Evolutionary conservation across 176 grass and related monocot species (phyloP), one percentile per base, ranked within the genome.

Genomic region (Aegilops longissima): DNA sequence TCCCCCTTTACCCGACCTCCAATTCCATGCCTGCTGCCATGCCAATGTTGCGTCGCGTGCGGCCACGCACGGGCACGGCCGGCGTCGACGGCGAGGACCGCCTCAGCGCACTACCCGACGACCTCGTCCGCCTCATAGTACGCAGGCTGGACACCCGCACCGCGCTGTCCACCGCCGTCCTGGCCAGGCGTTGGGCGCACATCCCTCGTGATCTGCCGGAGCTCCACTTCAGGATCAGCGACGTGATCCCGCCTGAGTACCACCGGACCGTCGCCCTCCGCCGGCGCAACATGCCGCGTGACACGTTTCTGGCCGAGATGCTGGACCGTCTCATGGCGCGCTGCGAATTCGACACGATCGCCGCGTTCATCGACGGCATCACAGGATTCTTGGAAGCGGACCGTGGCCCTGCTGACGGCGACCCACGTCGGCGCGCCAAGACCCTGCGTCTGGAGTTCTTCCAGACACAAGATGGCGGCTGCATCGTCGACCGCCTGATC

Each of bases 361-460:
- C 27, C 3, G 83, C 72, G 72, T 51, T 77, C 40, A 4, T 20
- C 18, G 29, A 12, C 12, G 18, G 83, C 61, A 12, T 85, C 40
- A 6, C 29, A 0, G 59, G 72, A 18, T 59, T 76, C 58, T 1
- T 84, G 6, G 71, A 63, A 16, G 52, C 17, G 38, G 12, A 7
- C 1, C 1, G 47, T 16, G 47, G 47, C 47, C 47, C 47, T 49
- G 12, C 47, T 14, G 51, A 54, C 51, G 51, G 51, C 51, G 16
- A 6, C 16, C 73, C 39, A 20, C 12, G 69, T 21, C 69, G 67
- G 1, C 27, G 39, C 21, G 27, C 21, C 54, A 80, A 73, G 39
- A 64, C 4, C 13, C 68, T 87, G 54, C 21, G 69, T 14, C 52
- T 87, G 20, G 54, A 87, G 77, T 81, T 80, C 21, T 81, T 81